Evolutionary conservation across 2,329 filamentous ascomycete genomes (phyloP).

Genomic region (Talaromyces piceae): DNA sequence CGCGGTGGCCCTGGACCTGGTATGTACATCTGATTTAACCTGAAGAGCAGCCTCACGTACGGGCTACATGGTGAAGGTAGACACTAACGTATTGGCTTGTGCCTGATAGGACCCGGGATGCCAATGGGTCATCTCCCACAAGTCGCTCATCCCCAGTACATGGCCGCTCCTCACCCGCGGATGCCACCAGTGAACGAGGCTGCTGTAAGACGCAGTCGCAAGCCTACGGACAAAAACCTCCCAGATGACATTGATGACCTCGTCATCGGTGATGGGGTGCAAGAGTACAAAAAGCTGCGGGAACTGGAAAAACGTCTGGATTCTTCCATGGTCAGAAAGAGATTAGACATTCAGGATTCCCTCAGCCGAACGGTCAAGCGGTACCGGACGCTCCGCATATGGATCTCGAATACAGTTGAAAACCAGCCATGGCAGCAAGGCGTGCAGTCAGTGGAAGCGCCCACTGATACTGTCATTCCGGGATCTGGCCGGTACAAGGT

Average conservation of each 20-base stretch:
- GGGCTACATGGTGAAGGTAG: neutral
- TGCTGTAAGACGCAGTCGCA: constrained; percentile 72
- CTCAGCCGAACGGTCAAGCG: constrained; percentile 69
- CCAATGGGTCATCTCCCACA: constrained; percentile 29
- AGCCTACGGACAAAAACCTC: constrained; percentile 90
- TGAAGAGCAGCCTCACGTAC: neutral
- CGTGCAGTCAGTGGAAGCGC: constrained; percentile 49
- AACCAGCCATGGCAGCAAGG: constrained; percentile 91
- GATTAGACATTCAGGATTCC: constrained; percentile 80
- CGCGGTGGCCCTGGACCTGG: constrained; percentile 32
- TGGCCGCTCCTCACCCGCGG: constrained; percentile 25
- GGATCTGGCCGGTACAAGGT: constrained; percentile 59
- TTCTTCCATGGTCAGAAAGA: constrained; percentile 88
- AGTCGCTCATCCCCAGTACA: constrained; percentile 30
- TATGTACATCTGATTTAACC: constrained; percentile 18
- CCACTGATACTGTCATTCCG: constrained; percentile 35
- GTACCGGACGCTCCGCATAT: constrained; percentile 79
- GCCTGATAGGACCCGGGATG: constrained; percentile 23
- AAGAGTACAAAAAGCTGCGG: constrained; percentile 74
- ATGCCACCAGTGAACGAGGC: constrained; percentile 32
- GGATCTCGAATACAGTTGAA: constrained; percentile 91
- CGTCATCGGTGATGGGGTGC: constrained; percentile 71
- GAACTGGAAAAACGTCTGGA: constrained; percentile 84
- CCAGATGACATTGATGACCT: constrained; percentile 82
- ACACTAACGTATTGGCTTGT: constrained; percentile 12